These are phyloP conservation scores for Litsea cubeba DNA, from an alignment of 164 flowering plant genomes.

Conservation along the genomic window DNA sequence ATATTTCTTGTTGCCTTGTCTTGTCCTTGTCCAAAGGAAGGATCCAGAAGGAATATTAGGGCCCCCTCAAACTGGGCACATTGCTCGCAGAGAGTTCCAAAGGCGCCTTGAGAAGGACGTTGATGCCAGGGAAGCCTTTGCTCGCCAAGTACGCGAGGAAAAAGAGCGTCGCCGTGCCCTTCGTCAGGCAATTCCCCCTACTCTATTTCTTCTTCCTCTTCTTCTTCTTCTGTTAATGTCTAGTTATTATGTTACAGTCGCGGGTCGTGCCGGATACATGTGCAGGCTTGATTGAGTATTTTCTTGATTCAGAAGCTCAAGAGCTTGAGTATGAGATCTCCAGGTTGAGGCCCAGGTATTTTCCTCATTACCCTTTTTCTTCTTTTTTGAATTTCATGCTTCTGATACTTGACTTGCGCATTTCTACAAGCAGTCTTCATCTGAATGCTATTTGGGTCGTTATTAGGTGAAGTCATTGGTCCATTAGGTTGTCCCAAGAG, in stretches of 20 bases:
- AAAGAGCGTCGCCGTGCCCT: slow-evolving; percentile 55
- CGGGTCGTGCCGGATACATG: slow-evolving; percentile 63
- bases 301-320: slow-evolving; percentile 91
- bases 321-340: slow-evolving; percentile 88
- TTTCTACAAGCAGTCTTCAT: no score
- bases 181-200: slow-evolving; percentile 38
- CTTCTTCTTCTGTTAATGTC: background rate
- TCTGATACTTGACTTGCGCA: background rate
- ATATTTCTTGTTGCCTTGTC: no score
- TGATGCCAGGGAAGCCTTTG: slow-evolving; percentile 69
- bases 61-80: slow-evolving; percentile 65
- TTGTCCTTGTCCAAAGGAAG: slow-evolving; percentile 34
- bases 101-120: slow-evolving; percentile 66
- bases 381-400: slow-evolving; percentile 1
- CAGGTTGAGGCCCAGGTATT: slow-evolving; percentile 65
- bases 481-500: no score
- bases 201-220: background rate
- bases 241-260: slow-evolving; percentile 35
- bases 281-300: slow-evolving; percentile 66
- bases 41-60: slow-evolving; percentile 88
- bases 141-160: slow-evolving; percentile 71
- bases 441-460: no score
- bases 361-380: background rate
- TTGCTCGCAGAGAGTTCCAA: slow-evolving; percentile 68
- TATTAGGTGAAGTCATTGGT: no score